Evolutionary conservation across 345 rosid genomes (phyloP).

Genomic region (Acer negundo): DNA sequence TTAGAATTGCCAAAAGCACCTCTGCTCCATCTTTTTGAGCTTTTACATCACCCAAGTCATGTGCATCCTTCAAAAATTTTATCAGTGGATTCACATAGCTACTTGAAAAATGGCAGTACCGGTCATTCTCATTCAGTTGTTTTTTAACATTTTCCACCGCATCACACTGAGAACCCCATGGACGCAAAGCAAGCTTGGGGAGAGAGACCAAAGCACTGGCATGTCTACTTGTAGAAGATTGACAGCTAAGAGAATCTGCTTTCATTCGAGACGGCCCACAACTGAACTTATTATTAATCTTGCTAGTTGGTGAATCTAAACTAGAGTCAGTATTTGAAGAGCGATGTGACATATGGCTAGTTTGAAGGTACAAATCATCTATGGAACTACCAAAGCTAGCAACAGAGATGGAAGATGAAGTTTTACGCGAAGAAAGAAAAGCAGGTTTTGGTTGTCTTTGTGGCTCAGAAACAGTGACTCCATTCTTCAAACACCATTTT

Average conservation of each 20-base stretch:
- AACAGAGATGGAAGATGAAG: slow-evolving; percentile 28
- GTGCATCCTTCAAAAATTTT: slow-evolving; percentile 38
- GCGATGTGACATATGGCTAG: slow-evolving; percentile 27
- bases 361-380: slow-evolving; percentile 26
- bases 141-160: slow-evolving; percentile 32
- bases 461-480: slow-evolving; percentile 30
- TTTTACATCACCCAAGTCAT: slow-evolving; percentile 23
- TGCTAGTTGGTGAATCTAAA: slow-evolving; percentile 2
- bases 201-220: slow-evolving; percentile 17
- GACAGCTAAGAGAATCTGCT: slow-evolving; percentile 7
- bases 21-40: slow-evolving; percentile 39
- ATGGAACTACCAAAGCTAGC: slow-evolving; percentile 44
- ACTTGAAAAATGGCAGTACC: slow-evolving; percentile 11
- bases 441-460: not conserved
- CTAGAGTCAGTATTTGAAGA: slow-evolving; percentile 23
- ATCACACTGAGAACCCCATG: slow-evolving; percentile 40
- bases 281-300: not conserved
- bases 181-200: slow-evolving; percentile 23
- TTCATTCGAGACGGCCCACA: slow-evolving; percentile 10
- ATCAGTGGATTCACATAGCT: slow-evolving; percentile 28
- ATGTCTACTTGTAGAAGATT: not conserved
- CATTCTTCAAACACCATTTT: slow-evolving; percentile 34
- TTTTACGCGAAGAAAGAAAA: not conserved
- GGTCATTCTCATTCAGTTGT: slow-evolving; percentile 19
- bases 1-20: slow-evolving; percentile 35